Base-by-base conservation (phyloP, 1,284 basidiomycete species). In the Singerocomus rubriflavus region DNA sequence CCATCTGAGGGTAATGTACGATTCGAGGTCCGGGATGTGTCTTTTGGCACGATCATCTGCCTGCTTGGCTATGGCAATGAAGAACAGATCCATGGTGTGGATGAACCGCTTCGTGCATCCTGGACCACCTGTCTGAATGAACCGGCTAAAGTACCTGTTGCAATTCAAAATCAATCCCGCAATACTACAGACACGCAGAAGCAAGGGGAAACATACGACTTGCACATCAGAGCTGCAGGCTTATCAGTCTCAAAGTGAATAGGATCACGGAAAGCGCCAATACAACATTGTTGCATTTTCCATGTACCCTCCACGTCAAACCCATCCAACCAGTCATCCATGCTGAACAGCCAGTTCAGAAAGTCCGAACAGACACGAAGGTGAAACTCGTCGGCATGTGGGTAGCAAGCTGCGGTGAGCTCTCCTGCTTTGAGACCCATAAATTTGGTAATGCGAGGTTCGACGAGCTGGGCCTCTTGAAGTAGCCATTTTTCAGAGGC, bases 361-460 rank as follows among this genome's bases (percentile, higher is more conserved):
- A 80, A 82, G 62, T 82, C 80, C 6, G 75, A 75, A 43, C 82
- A 75, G 53, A 85, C 77, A 31, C 84, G 82, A 39, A 88, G 77
- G 50, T 77, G 79, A 48, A 76, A 74, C 36, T 73, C 62, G n/a
- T 77, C 65, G 32, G 79, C 72, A 31, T 74, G 72, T 38, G 80
- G 74, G 62, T 86, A 88, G 64, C 81, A 84, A 61, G 73, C 77
- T 2, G 83, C 81, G 17, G 84, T 80, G 54, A 88, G 78, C 58
- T 82, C 78, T 44, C 85, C 85, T n/a, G 82, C 82, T 56, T 82
- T 78, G 39, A 86, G 71, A 16, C 80, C 80, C 55, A 75, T 73
- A 44, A 86, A 71, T 6, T 77, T 79, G 34, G 68, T 66, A 44
- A 76, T 69, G 48, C 75, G 75, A 54, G 78, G 77, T 36, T 75